Evolutionary conservation across 208 protist species (phyloP).

Genomic region (Acanthamoeba divionensis): DNA sequence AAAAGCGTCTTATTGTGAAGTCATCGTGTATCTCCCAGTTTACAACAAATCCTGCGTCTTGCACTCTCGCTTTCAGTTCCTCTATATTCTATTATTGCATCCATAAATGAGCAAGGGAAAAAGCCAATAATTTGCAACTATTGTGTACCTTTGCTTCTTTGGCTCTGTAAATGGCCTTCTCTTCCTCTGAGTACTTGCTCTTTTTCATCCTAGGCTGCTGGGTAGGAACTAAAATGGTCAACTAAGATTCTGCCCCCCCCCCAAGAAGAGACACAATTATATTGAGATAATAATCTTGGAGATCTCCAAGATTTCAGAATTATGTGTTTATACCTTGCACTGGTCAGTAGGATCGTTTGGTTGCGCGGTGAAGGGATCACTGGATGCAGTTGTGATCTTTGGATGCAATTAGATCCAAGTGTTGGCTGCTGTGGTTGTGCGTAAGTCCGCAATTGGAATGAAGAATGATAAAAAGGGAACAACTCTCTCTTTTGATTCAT

Average conservation of each 20-base stretch:
- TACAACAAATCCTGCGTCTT: not conserved
- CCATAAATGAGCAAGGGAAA: not conserved
- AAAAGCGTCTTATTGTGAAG: conserved; percentile 12
- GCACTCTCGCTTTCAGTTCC: not conserved
- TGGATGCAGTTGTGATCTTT: too few species aligned
- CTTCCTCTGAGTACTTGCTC: conserved; percentile 34
- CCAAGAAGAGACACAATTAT: not conserved
- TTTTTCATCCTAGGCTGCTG: not conserved
- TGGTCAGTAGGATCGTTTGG: too few species aligned
- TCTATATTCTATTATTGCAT: not conserved
- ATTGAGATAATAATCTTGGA: too few species aligned
- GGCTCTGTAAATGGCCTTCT: conserved; percentile 1
- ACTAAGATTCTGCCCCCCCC: not conserved
- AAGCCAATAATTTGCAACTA: not conserved
- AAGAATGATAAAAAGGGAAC: too few species aligned
- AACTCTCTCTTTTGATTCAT: too few species aligned
- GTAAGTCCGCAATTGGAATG: too few species aligned
- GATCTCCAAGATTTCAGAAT: too few species aligned
- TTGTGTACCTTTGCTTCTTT: not conserved
- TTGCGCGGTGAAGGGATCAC: too few species aligned
- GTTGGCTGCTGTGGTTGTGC: too few species aligned
- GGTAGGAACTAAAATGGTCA: not conserved
- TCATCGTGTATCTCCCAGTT: conserved; percentile 28
- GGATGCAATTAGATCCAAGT: too few species aligned
- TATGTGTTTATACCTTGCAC: too few species aligned